Base-by-base conservation (phyloP, 2,329 filamentous ascomycete species). In the Monosporascus cannonballus region DNA sequence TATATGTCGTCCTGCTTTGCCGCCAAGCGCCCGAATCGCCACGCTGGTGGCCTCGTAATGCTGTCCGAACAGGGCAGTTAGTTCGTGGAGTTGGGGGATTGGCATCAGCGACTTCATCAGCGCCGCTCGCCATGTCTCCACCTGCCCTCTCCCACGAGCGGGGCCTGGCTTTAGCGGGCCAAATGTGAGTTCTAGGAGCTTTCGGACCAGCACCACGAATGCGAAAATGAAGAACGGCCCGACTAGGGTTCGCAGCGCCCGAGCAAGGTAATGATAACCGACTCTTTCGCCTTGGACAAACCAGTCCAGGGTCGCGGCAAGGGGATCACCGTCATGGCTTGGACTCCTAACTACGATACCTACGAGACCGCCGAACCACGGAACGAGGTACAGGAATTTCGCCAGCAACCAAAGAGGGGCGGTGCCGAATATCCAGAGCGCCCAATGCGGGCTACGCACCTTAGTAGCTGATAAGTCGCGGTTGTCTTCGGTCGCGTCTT, bases 11-110 rank as follows among this genome's bases (percentile, higher is more conserved):
- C 79, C 79, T 41, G 80, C 70, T 59, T 73, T 76, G 15, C 72
- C 76, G n/a, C 79, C 79, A 18, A 82, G 66, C 52, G 75, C 65
- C 15, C 79, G 70, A 7, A 79, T 66, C 1, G 76, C 71, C 41
- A 76, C 64, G 0, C 78, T 81, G 1, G 78, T 81, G 9, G 73
- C 70, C 55, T 80, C 78, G 58, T 83, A 82, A 58, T 82, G 79
- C 27, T 73, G 71, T 7, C 79, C 79, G 53, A 80, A 77, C 20
- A 82, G 66, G 34, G 71, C 69, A 0, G 76, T 79, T 49, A 82
- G 58, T 20, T 75, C 71, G 55, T 76, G 73, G 20, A 81, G 71
- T 5, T 67, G 65, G 4, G 68, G 63, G 3, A 66, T 65, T 3
- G 78, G 75, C 50, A 77, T 68, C 15, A 81, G 60, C 6, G 66